phyloP scores from a whole-genome alignment of 2,329 filamentous ascomycete species.

The Colletotrichum musae region DNA sequence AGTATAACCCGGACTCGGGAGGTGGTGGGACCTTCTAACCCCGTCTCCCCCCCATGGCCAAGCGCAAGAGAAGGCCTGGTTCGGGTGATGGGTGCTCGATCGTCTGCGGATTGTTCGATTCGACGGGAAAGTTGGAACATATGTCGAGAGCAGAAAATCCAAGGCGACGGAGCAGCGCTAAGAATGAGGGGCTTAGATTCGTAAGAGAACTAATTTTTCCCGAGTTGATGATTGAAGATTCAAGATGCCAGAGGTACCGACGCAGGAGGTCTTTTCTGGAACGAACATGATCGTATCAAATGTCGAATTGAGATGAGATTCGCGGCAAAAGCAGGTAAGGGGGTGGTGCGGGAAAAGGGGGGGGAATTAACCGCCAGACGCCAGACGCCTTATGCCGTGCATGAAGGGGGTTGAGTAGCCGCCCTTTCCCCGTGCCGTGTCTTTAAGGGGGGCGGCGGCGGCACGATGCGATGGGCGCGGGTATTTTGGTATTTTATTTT shows the following conservation, averaged over 20 bases:
- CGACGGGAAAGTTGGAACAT: no score
- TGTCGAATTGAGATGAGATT: background rate
- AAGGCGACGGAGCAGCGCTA: no score
- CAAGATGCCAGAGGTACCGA: no score
- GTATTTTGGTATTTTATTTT: no score
- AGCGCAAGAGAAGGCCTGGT: background rate
- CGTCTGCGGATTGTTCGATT: no score
- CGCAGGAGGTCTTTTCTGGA: no score
- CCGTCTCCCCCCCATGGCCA: background rate
- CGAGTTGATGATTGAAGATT: no score
- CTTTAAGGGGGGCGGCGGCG: background rate
- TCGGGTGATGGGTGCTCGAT: background rate
- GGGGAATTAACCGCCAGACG: background rate
- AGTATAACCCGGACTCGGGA: slow-evolving; percentile 23
- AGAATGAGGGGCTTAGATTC: no score
- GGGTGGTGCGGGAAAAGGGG: background rate
- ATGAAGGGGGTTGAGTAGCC: no score
- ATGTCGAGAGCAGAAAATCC: no score
- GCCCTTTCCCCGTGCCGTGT: background rate
- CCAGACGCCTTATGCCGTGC: background rate
- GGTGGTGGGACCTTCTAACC: background rate
- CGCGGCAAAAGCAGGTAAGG: background rate
- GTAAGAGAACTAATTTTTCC: no score
- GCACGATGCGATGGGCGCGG: background rate
- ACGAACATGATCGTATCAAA: no score